Evolutionary conservation across 805 yeast species (phyloP), one percentile per base, ranked within the genome.

Genomic region (Peterozyma toletana): DNA sequence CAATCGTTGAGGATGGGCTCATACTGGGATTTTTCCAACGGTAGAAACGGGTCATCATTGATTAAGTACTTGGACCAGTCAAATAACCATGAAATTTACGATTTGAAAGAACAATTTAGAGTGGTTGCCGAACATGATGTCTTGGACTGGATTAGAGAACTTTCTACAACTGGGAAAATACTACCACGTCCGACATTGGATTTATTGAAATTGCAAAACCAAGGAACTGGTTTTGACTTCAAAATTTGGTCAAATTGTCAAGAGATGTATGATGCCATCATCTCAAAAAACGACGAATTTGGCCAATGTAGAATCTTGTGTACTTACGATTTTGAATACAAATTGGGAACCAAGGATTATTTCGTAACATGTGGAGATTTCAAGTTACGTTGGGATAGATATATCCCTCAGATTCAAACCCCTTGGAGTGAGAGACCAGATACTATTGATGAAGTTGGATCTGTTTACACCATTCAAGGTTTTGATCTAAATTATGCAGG

Each of bases 351-450:
- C 9, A 68, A 64, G 39, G 75, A 70, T 45, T 68, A 70, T 57
- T 70, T 51, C 48, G 76, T 70, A 11, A 57, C 63, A 3, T 68
- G 73, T 38, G 71, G 70, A 21, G 70, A 67, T 31, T 70, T 70
- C 50, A 67, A 63, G 42, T 56, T 70, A 14, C 62, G 73, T 33
- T 70, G 76, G 76, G 76, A 70, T 50, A 55, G 74, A 40, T 70
- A 70, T 45, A 49, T 64, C 1, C 76, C 75, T 5, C 56, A 62
- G 13, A 61, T 60, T 9, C 51, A 57, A 3, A 51, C 57, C 2
- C 76, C 75, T 13, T 71, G 76, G 76, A 64, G 71, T 42, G 75
- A 70, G 49, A 50, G 75, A 34, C 55, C 57, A 0, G 74, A 70
- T 38, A 68, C 73, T 1, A 67, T 70, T 36, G 70, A 68, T 30